These are phyloP conservation scores for Macrocystidia cucumis DNA, from an alignment of 1,284 basidiomycete genomes.

Conservation along the genomic window DNA sequence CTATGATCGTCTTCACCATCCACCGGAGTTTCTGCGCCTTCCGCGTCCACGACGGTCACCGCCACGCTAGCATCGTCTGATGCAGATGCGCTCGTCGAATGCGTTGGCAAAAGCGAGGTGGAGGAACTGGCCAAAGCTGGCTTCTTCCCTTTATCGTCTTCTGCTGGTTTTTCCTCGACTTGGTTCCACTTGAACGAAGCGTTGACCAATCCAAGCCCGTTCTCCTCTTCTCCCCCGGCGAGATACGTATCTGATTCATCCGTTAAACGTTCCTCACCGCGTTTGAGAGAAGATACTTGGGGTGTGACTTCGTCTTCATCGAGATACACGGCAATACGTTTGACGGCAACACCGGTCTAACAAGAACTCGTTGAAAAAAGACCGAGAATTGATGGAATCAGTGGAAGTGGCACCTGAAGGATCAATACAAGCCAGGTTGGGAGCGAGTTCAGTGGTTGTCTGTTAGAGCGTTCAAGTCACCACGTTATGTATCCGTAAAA, in stretches of 20 bases:
- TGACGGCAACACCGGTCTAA: slow-evolving; percentile 67
- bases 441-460: slow-evolving; percentile 62
- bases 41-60: slow-evolving; percentile 9
- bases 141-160: slow-evolving; percentile 7
- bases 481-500: neutral
- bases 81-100: neutral
- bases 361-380: slow-evolving; percentile 9
- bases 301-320: slow-evolving; percentile 76
- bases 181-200: slow-evolving; percentile 72
- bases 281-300: slow-evolving; percentile 62
- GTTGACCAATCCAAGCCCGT: slow-evolving; percentile 54
- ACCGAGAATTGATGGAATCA: slow-evolving; percentile 7
- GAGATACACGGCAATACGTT: slow-evolving; percentile 78
- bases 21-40: slow-evolving; percentile 10
- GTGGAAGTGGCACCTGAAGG: slow-evolving; percentile 34
- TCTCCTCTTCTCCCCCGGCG: slow-evolving; percentile 19
- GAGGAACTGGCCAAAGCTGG: slow-evolving; percentile 7
- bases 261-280: too few relatives aligned
- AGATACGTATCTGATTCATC: slow-evolving; percentile 17
- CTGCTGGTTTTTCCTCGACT: slow-evolving; percentile 32
- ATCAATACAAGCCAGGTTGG: slow-evolving; percentile 61
- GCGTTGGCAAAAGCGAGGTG: neutral
- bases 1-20: slow-evolving; percentile 29
- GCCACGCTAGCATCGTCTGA: slow-evolving; percentile 6
- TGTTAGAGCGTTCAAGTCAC: slow-evolving; percentile 10